Percentiles rank a stretch among this genome's conserved stretches.
phyloP scores from a whole-genome alignment of 139 green algal genomes.

The Eudorina sp. region DNA sequence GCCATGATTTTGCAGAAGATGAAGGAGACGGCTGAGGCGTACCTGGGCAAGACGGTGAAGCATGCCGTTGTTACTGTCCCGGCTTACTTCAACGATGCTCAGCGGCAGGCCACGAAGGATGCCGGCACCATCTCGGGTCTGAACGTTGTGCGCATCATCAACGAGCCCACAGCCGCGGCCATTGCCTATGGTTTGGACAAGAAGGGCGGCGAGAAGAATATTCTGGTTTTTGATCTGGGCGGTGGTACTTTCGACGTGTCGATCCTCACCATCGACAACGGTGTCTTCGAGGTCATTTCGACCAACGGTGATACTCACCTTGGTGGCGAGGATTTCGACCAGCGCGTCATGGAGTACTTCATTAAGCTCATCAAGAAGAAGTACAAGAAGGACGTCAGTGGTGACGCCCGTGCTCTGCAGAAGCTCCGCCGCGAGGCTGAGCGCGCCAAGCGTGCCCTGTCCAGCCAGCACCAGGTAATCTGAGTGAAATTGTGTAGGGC shows the following conservation, averaged over 20 bases:
- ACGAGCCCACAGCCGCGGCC: conserved; percentile 96
- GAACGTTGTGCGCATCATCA: conserved; percentile 97
- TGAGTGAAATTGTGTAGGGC: background rate
- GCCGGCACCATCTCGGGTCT: conserved; percentile 89
- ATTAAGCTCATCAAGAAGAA: conserved; percentile 99
- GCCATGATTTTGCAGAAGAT: conserved; percentile 98
- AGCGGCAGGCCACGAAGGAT: conserved; percentile 94
- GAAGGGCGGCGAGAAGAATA: conserved; percentile 98
- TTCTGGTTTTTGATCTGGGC: conserved; percentile 98
- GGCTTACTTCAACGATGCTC: conserved; percentile 99
- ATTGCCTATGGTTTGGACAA: conserved; percentile 98
- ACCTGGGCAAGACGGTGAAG: conserved; percentile 88
- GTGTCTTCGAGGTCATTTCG: conserved; percentile 96
- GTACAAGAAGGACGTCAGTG: conserved; percentile 92
- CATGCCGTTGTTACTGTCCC: conserved; percentile 96
- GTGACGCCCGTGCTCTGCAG: conserved; percentile 92
- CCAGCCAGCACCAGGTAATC: conserved; percentile 90
- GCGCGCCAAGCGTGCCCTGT: conserved; percentile 97
- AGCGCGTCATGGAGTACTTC: conserved; percentile 99
- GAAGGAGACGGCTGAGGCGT: conserved; percentile 92
- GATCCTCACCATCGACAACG: conserved; percentile 98
- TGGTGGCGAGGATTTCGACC: conserved; percentile 98
- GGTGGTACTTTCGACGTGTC: conserved; percentile 99
- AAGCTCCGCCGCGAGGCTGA: conserved; percentile 98
- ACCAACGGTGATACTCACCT: conserved; percentile 98